Conservation (phyloP, 2,329 filamentous ascomycete species). For the Fusarium agapanthi region DNA sequence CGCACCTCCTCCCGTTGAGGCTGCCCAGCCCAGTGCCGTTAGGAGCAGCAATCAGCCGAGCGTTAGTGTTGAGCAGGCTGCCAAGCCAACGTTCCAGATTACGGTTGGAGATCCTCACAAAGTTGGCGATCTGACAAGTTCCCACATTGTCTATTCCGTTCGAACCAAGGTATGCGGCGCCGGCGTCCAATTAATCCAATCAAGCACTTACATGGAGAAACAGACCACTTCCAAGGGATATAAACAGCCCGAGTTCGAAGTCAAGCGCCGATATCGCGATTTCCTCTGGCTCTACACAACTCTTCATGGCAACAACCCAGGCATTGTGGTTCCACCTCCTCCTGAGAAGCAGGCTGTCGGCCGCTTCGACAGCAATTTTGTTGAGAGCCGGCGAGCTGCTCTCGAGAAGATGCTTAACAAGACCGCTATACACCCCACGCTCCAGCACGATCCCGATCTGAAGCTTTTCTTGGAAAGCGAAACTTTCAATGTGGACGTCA, state of each 20-base stretch:
- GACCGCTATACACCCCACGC: conserved; percentile 84
- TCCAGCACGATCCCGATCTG: conserved; percentile 92
- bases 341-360: conserved; percentile 98
- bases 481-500: conserved; percentile 93
- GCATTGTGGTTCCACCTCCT: conserved; percentile 92
- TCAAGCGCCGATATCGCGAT: conserved; percentile 93
- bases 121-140: conserved; percentile 94
- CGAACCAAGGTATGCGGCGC: conserved; percentile 76
- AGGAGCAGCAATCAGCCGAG: conserved; percentile 73
- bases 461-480: conserved; percentile 98
- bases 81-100: conserved; percentile 91
- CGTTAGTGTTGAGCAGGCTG: conserved; percentile 89
- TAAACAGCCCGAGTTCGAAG: conserved; percentile 88
- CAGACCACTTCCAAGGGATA: conserved; percentile 97
- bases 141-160: conserved; percentile 97
- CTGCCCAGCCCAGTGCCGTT: conserved; percentile 61
- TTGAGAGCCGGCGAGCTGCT: conserved; percentile 89
- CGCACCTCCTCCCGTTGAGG: conserved; percentile 71
- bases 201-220: conserved; percentile 5
- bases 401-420: conserved; percentile 99
- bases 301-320: conserved; percentile 92
- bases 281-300: conserved; percentile 98
- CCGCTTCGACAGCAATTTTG: conserved; percentile 95
- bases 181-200: neutral
- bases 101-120: conserved; percentile 96